Evolutionary conservation across 257 asterid species (phyloP), one percentile per base, ranked within the genome.

Genomic region (Leonotis leonurus): DNA sequence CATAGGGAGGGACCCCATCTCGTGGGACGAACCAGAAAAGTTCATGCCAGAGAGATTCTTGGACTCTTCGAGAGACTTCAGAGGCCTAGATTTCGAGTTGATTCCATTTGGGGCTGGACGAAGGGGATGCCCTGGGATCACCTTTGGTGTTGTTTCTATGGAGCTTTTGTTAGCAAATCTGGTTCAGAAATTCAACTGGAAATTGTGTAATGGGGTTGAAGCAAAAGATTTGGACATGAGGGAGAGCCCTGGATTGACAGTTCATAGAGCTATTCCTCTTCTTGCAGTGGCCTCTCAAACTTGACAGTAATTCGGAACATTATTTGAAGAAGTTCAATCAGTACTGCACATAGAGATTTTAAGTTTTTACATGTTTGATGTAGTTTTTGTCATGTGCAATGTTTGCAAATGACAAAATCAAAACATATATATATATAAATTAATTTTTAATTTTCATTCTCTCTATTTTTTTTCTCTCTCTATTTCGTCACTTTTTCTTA

Each of bases 51-150:
- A 78, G 57, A 54, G 77, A 11, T 78, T 78, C 45, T 46, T 74
- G 62, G 44, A 48, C 6, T 65, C 72, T 0, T 3, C 52, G 0
- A 27, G 77, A 17, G 80, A 74, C 35, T 64, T 59, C 14, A 73
- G 35, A 20, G 78, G 85, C 1, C 69, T 49, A 6, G 70, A 80
- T 56, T 80, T 68, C 8, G 75, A 80, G 54, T 27, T 80, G 6
- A 71, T 80, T 3, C 83, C 84, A 0, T 83, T 83, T 22, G 39
- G 39, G 13, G 65, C 88, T 2, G 89, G 83, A 0, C 18, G 80
- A 11, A 79, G 80, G 40, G 74, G 58, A 0, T 52, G 58, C 1
- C 62, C 45, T 2, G 45, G 30, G 17, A 11, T 17, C 11, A 5
- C 45, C 1, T 56, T 9, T 22, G 9, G 8, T 56, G 3, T 1